Evolutionary conservation across 1,284 basidiomycete genomes (phyloP), one percentile per base, ranked within the genome.

Genomic region (Anthracocystis panici-leucophaei): DNA sequence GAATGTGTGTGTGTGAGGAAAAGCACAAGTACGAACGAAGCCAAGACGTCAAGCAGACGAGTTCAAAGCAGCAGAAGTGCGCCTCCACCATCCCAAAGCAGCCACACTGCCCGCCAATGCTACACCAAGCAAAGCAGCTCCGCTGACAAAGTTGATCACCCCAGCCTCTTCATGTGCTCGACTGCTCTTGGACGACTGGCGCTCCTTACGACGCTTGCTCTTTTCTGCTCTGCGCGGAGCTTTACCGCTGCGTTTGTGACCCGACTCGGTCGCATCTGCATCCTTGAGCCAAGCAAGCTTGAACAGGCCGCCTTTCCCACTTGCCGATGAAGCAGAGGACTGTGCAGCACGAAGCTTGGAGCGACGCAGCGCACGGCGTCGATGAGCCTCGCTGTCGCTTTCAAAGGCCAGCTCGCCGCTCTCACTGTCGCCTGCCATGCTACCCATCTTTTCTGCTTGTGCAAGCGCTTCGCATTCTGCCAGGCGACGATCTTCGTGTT

Each of bases 51-150:
- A 75, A 18, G 57, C 62, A 10, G 72, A 61, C 10, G 73, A 61
- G 12, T 71, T 71, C 42, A 71, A 42, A 0, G 73, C 67, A 25
- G 64, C 68, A 21, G 69, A 69, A 1, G 65, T 72, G 11, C 75
- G 66, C 57, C 75, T 63, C 75, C 75, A 77, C 75, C 75, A 77
- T 0, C 75, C 70, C 23, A 77, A 23, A 18, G 75, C 75, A 12
- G 75, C 75, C 10, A 77, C 69, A 40, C 75, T 67, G 11, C 75
- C 75, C 4, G 75, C 75, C 52, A 77, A 44, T 2, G 75, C 75
- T 1, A 77, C 75, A 9, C 75, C 70, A 7, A 77, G 66, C 27
- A 77, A 42, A 20, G 75, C 75, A 18, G 75, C 75, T 23, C 75
- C 75, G 31, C 75, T 77, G 59, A 77, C 70, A 67, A 77, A 69